Base-by-base conservation (phyloP, 1,284 basidiomycete genomes). In the Trametes hirsuta region DNA sequence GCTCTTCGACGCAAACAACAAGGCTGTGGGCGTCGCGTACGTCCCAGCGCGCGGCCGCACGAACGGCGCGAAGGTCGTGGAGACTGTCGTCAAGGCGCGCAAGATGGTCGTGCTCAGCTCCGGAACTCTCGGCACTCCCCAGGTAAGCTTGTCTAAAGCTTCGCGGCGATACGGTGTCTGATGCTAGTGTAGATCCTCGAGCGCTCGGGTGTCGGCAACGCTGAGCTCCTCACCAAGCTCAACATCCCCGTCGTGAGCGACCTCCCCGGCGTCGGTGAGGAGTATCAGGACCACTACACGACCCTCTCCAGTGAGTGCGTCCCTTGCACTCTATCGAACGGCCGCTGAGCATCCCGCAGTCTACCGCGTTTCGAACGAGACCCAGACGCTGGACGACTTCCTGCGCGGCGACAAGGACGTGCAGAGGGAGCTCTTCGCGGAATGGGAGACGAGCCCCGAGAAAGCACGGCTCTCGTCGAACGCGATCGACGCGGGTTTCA, bases 241-340 rank as follows among this genome's bases (percentile, higher is more conserved):
- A 81, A 82, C 62, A 77, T 87, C 70, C 83, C 85, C 69, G 79
- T 84, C 55, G 84, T 88, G 61, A 85, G 84, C 66, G 86, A 90
- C 66, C 79, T 90, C 58, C 86, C 87, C 15, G 86, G 88, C 50
- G 88, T 90, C 57, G 87, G 86, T 36, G 86, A 88, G 72, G 76
- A 88, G 72, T 90, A 89, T 71, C 85, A 89, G 71, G 88, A 89
- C 66, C 88, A 90, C 69, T 89, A 88, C 71, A 88, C 88, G 4
- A 88, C 86, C 1, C 76, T 89, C 25, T 83, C 84, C 3, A 71
- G 85, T 87, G 64, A 59, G 82, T 70, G 4, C 45, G 47, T 4
- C 5, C 41, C n/a, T 47, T 15, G 39, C 30, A n/a, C 39, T 9
- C 36, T 14, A 39, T 12, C n/a, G 41, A 24, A 3, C 22, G 22